These are phyloP conservation scores for Boletus pseudopeckii DNA, from an alignment of 768 basidiomycete species.

Conservation along the genomic window DNA sequence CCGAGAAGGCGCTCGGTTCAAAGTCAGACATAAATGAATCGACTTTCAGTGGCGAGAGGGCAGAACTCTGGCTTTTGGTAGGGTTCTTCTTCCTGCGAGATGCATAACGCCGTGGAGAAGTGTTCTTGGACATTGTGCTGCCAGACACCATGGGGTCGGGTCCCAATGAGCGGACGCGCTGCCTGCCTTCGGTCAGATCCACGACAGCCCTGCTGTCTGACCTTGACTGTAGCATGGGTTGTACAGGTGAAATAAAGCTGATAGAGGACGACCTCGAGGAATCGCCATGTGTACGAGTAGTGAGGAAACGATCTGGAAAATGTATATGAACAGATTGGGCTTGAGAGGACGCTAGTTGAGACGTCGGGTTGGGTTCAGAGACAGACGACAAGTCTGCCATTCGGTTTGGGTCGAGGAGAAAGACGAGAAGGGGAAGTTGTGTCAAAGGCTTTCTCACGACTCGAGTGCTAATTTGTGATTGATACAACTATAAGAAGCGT, in stretches of 20 bases:
- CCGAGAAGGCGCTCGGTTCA: constrained; percentile 51
- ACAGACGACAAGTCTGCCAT: constrained; percentile 32
- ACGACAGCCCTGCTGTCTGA: constrained; percentile 9
- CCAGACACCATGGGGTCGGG: constrained; percentile 15
- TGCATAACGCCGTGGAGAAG: constrained; percentile 11
- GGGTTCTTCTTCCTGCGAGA: constrained; percentile 21
- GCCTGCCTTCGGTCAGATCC: constrained; percentile 15
- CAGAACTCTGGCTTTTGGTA: constrained; percentile 11
- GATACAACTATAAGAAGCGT: too few species aligned
- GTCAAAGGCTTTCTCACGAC: constrained; percentile 15
- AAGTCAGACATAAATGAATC: constrained; percentile 33
- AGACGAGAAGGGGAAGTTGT: not conserved
- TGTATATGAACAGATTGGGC: constrained; percentile 29
- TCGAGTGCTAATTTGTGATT: not conserved
- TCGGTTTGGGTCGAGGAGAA: not conserved
- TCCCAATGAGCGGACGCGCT: constrained; percentile 22
- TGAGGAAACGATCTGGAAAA: constrained; percentile 33
- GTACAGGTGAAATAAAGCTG: constrained; percentile 17
- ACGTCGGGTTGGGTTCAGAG: constrained; percentile 18
- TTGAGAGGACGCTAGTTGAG: constrained; percentile 13
- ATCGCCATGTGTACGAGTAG: constrained; percentile 20
- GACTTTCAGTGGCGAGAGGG: constrained; percentile 22
- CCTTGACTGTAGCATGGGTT: constrained; percentile 13
- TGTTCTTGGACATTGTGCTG: constrained; percentile 12
- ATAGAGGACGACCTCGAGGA: constrained; percentile 34